These are phyloP conservation scores for Sclerotinia trifoliorum DNA, from an alignment of 2,329 filamentous ascomycete species.

Conservation along the genomic window DNA sequence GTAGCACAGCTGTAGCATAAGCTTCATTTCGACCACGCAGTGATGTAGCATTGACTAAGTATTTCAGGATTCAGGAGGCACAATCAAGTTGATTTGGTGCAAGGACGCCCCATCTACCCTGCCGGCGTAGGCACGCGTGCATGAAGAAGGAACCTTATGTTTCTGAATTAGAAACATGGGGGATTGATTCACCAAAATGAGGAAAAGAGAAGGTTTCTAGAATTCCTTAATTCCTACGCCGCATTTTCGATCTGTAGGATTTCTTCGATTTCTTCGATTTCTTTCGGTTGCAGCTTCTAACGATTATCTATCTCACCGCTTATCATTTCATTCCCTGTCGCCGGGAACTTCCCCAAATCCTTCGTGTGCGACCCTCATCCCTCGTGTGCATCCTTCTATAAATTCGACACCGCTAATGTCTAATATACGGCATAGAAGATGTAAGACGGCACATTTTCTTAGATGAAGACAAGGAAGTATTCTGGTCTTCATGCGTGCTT, in stretches of 20 bases:
- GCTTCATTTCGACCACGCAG: conserved; percentile 17
- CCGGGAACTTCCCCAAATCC: conserved; percentile 3
- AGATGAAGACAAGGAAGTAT: conserved; percentile 2
- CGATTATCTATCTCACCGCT: conserved; percentile 12
- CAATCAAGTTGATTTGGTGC: conserved; percentile 20
- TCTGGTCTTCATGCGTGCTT: neutral
- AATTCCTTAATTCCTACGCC: conserved; percentile 11
- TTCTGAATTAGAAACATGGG: conserved; percentile 19
- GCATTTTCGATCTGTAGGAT: conserved; percentile 5
- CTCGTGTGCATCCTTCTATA: conserved; percentile 13
- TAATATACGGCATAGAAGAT: conserved; percentile 19
- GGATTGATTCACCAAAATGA: neutral
- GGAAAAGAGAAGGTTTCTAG: conserved; percentile 5
- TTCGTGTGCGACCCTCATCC: conserved; percentile 12
- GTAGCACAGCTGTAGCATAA: conserved; percentile 19
- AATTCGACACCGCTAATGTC: conserved; percentile 9
- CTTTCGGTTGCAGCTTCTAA: conserved; percentile 10
- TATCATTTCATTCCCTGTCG: conserved; percentile 12
- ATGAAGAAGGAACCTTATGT: neutral
- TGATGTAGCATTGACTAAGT: conserved; percentile 15
- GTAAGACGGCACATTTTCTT: conserved; percentile 21
- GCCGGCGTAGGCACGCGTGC: conserved; percentile 16
- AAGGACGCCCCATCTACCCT: neutral
- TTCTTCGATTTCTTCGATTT: no score
- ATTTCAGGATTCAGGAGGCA: conserved; percentile 15